These are phyloP conservation scores for Backusella liffmaniae DNA, from an alignment of 192 early-diverging fungal species.

Conservation along the genomic window DNA sequence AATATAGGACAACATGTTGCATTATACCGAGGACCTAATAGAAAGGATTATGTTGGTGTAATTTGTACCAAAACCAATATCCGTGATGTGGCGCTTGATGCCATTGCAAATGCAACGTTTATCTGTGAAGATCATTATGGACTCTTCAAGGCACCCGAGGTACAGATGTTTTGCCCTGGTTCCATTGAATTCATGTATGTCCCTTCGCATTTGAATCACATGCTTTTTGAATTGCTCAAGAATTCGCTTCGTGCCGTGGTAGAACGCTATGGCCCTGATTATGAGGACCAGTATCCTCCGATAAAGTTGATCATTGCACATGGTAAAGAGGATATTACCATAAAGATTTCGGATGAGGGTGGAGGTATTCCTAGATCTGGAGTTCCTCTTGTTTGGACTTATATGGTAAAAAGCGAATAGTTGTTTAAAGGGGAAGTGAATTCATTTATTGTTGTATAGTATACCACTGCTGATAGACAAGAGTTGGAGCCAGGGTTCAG, in stretches of 20 bases:
- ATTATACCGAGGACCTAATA: slow-evolving; percentile 60
- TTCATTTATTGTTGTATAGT: no score
- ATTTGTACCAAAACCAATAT: slow-evolving; percentile 90
- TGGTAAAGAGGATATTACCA: slow-evolving; percentile 91
- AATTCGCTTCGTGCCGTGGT: slow-evolving; percentile 95
- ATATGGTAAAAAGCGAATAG: slow-evolving; percentile 56
- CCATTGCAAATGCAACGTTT: slow-evolving; percentile 85
- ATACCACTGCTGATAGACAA: background rate
- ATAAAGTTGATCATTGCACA: slow-evolving; percentile 91
- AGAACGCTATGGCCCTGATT: slow-evolving; percentile 83
- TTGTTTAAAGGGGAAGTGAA: no score
- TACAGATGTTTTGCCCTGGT: slow-evolving; percentile 69
- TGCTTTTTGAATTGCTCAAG: slow-evolving; percentile 97
- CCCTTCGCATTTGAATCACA: slow-evolving; percentile 93
- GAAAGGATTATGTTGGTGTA: slow-evolving; percentile 85
- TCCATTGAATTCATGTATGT: slow-evolving; percentile 96
- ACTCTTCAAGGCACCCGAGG: slow-evolving; percentile 76
- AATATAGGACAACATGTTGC: slow-evolving; percentile 72
- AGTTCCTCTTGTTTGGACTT: slow-evolving; percentile 91
- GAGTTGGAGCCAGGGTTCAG: slow-evolving; percentile 63
- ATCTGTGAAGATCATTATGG: slow-evolving; percentile 92
- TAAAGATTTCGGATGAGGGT: slow-evolving; percentile 96
- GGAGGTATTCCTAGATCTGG: slow-evolving; percentile 89
- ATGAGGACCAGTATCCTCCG: slow-evolving; percentile 81
- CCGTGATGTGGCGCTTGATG: slow-evolving; percentile 79